Conservation (phyloP, 2,329 filamentous ascomycete species). For the Plectosphaerella cucumerina region DNA sequence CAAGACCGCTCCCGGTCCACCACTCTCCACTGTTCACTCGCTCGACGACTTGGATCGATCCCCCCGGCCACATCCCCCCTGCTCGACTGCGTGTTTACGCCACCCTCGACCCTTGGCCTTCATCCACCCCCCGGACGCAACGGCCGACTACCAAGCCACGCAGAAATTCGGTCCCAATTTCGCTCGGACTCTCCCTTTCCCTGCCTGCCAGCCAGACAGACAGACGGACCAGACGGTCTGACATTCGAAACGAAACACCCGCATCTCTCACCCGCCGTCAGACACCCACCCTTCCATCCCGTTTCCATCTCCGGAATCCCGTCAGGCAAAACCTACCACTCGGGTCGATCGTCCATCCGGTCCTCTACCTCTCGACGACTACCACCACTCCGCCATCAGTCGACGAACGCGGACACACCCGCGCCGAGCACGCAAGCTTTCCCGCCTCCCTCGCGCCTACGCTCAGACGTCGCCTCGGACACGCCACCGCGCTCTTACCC, state of each 20-base stretch:
- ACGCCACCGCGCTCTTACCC: background rate
- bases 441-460: background rate
- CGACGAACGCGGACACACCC: background rate
- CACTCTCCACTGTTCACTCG: background rate
- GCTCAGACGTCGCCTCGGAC: background rate
- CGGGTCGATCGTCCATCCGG: background rate
- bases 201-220: background rate
- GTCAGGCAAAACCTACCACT: background rate
- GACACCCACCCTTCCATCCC: background rate
- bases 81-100: conserved; percentile 1
- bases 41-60: background rate
- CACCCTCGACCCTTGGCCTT: conserved; percentile 4
- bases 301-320: conserved; percentile 1
- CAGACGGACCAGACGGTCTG: background rate
- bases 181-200: conserved; percentile 4
- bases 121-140: background rate
- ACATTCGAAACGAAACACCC: conserved; percentile 6
- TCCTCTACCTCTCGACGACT: background rate
- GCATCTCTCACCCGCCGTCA: background rate
- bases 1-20: background rate
- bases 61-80: background rate
- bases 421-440: background rate
- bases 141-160: conserved; percentile 1
- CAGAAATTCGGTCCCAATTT: conserved; percentile 4
- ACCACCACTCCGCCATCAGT: background rate